Evolutionary conservation across 2,329 filamentous ascomycete genomes (phyloP), one percentile per base, ranked within the genome.

Genomic region (Paracorniculantispora psalliotae): DNA sequence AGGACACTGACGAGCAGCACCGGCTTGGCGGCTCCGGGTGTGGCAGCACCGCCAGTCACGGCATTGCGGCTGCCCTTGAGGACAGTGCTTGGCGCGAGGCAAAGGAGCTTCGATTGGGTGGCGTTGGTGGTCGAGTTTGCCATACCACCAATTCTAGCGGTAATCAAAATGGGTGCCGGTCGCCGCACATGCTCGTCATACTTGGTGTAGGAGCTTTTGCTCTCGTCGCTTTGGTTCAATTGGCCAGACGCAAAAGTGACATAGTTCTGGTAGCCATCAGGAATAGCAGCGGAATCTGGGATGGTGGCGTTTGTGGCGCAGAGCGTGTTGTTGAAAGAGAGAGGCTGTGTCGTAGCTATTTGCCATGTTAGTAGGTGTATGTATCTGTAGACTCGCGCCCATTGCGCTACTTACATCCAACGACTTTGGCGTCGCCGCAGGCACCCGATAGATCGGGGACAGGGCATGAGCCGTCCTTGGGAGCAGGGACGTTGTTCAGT

Each of bases 51-150:
- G 12, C 8, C 25, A 4, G 43, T 35, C 4, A 49, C 54, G 35
- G 54, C 54, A 3, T 19, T 39, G 28, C 58, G 43, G 44, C 58
- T 59, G 13, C 58, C 58, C 51, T 55, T 21, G 21, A 35, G 1
- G 13, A 59, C 37, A 17, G 44, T 55, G 51, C 58, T 59, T 25
- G 58, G 58, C 33, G 58, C 50, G 9, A 59, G 43, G 37, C 58
- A 59, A 2, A 59, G n/a, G 15, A 59, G 50, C 37, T 59, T 55
- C n/a, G 56, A 44, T 25, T 39, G 25, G 12, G 50, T 30, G 33
- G 12, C 41, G 43, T 21, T 26, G 44, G 7, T 9, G 15, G 57
- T 33, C 4, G 43, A 30, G 21, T 47, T 48, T 28, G 33, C 43
- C 19, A 17, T 7, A 8, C 41, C 51, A 33, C 58, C 58, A 9